Evolutionary conservation across 2,329 filamentous ascomycete genomes (phyloP).

Genomic region (Pochonia chlamydosporia): DNA sequence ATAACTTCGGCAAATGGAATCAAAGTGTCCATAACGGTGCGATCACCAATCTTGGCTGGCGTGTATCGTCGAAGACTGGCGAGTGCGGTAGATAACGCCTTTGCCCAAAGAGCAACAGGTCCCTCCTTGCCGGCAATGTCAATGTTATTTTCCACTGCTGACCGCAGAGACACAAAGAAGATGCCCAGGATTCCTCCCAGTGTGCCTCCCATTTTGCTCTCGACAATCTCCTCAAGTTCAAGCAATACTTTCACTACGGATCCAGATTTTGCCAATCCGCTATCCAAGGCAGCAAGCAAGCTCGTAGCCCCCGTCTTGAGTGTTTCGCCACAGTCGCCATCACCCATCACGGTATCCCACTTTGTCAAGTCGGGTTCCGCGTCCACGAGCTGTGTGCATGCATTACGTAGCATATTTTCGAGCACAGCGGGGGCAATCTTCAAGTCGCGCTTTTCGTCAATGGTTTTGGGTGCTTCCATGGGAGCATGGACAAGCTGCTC

Average conservation of each 20-base stretch:
- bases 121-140: conserved; percentile 22
- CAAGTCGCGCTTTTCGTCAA: conserved; percentile 35
- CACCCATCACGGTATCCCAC: conserved; percentile 59
- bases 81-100: conserved; percentile 36
- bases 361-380: conserved; percentile 58
- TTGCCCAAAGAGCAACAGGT: conserved; percentile 35
- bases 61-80: conserved; percentile 45
- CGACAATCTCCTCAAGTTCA: conserved; percentile 48
- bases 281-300: conserved; percentile 40
- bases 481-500: conserved; percentile 38
- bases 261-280: conserved; percentile 32
- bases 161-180: conserved; percentile 44
- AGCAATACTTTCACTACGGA: conserved; percentile 42
- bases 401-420: conserved; percentile 49
- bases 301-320: conserved; percentile 46
- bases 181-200: conserved; percentile 49
- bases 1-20: conserved; percentile 47
- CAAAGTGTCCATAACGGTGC: conserved; percentile 52
- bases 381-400: conserved; percentile 44
- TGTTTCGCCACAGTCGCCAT: conserved; percentile 62
- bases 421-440: conserved; percentile 46
- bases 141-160: conserved; percentile 33
- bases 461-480: conserved; percentile 25
- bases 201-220: conserved; percentile 48
- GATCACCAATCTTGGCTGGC: conserved; percentile 48